These are phyloP conservation scores for Mucuna pruriens DNA, from an alignment of 306 rosid species.

Conservation along the genomic window DNA sequence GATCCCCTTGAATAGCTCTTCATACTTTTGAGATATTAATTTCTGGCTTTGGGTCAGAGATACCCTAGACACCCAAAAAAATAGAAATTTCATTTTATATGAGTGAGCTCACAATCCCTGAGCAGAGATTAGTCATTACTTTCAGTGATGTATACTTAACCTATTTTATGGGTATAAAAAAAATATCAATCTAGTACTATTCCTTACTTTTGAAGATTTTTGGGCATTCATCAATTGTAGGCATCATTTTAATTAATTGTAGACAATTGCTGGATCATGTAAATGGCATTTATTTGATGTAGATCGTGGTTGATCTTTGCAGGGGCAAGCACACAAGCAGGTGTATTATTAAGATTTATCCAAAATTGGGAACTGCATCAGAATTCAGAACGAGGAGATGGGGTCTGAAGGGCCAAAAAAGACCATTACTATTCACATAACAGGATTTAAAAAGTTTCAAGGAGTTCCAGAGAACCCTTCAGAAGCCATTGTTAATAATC, in stretches of 20 bases:
- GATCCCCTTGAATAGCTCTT: too few relatives aligned
- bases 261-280: neutral
- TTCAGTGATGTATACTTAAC: too few relatives aligned
- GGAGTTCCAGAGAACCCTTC: conserved; percentile 87
- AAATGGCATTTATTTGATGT: neutral
- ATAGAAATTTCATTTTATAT: too few relatives aligned
- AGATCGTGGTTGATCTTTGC: conserved; percentile 7
- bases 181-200: neutral
- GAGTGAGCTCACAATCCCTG: too few relatives aligned
- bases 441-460: conserved; percentile 84
- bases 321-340: conserved; percentile 22
- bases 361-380: conserved; percentile 77
- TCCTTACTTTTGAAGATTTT: neutral
- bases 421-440: conserved; percentile 69
- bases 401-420: conserved; percentile 87
- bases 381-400: conserved; percentile 58
- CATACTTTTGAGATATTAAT: too few relatives aligned
- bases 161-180: too few relatives aligned
- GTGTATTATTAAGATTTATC: neutral
- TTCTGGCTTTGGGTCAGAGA: too few relatives aligned
- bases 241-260: neutral
- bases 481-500: conserved; percentile 64
- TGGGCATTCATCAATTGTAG: neutral
- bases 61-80: too few relatives aligned
- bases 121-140: too few relatives aligned